phyloP scores from a whole-genome alignment of 495 filamentous ascomycete species.

The Durotheca rogersii region DNA sequence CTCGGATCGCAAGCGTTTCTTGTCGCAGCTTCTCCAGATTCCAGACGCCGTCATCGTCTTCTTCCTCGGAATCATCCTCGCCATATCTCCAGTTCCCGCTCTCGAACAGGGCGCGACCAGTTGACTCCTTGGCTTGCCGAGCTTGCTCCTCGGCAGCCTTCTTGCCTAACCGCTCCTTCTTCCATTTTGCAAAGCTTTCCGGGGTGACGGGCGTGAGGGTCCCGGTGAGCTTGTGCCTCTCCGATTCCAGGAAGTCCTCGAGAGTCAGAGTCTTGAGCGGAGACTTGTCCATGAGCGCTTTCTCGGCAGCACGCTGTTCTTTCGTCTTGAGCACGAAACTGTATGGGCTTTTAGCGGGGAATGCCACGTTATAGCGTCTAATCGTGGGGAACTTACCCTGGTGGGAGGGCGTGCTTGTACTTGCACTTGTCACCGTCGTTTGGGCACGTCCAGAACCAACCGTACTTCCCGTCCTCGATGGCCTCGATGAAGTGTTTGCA shows the following conservation, averaged over 20 bases:
- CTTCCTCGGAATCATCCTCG: slow-evolving; percentile 61
- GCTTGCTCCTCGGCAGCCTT: slow-evolving; percentile 91
- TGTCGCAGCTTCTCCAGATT: slow-evolving; percentile 74
- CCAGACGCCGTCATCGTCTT: slow-evolving; percentile 64
- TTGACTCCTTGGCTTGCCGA: slow-evolving; percentile 86
- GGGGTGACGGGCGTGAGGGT: slow-evolving; percentile 88
- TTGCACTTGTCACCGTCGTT: slow-evolving; percentile 98
- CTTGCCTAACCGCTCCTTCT: slow-evolving; percentile 90
- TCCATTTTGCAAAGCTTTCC: slow-evolving; percentile 93
- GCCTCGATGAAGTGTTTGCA: slow-evolving; percentile 99
- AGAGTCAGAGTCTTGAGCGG: slow-evolving; percentile 91
- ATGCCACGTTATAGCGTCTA: neutral
- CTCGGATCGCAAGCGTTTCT: slow-evolving; percentile 67
- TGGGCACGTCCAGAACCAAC: slow-evolving; percentile 98
- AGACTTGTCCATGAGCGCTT: slow-evolving; percentile 95
- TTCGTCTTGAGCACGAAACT: slow-evolving; percentile 97
- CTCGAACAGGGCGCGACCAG: slow-evolving; percentile 92
- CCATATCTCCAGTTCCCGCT: slow-evolving; percentile 85
- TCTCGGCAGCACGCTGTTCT: slow-evolving; percentile 93
- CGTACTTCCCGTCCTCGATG: slow-evolving; percentile 97
- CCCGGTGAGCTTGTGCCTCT: slow-evolving; percentile 89
- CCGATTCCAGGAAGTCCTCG: slow-evolving; percentile 94
- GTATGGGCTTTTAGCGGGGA: neutral
- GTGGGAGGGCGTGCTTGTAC: slow-evolving; percentile 93
- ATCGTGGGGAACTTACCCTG: slow-evolving; percentile 63